phyloP scores from a whole-genome alignment of 805 yeast genomes.

The Teunomyces cretensis region DNA sequence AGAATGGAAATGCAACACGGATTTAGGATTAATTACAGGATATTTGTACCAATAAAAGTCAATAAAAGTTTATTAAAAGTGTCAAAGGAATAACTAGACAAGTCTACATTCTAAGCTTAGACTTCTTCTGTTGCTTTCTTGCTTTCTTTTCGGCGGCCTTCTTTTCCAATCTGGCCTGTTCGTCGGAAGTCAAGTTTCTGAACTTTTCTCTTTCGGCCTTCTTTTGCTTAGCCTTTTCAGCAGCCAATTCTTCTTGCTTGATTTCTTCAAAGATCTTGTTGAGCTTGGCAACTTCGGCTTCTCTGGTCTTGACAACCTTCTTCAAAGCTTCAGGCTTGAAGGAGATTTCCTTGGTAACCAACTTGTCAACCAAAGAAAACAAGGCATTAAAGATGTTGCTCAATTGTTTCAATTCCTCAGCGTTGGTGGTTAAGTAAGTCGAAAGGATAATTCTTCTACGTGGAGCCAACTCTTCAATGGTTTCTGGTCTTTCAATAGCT shows the following conservation, averaged over 20 bases:
- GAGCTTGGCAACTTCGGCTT: slow-evolving; percentile 66
- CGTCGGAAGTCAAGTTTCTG: slow-evolving; percentile 65
- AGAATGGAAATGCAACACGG: no score
- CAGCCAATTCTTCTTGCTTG: slow-evolving; percentile 67
- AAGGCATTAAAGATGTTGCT: slow-evolving; percentile 53
- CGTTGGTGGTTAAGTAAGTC: slow-evolving; percentile 49
- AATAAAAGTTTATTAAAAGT: not conserved
- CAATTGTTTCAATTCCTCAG: slow-evolving; percentile 50
- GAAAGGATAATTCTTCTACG: slow-evolving; percentile 56
- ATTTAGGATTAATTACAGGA: no score
- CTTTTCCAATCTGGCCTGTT: slow-evolving; percentile 74
- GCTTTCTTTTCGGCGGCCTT: slow-evolving; percentile 80
- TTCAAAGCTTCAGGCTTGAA: slow-evolving; percentile 75
- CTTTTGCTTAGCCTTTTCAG: slow-evolving; percentile 67
- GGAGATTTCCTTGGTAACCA: slow-evolving; percentile 47
- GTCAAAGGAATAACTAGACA: not conserved
- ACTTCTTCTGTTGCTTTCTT: slow-evolving; percentile 67
- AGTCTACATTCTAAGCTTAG: slow-evolving; percentile 37
- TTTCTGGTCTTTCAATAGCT: slow-evolving; percentile 67
- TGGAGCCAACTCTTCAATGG: slow-evolving; percentile 55
- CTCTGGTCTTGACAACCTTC: slow-evolving; percentile 78
- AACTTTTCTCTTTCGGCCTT: slow-evolving; percentile 61
- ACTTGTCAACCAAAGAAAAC: slow-evolving; percentile 58
- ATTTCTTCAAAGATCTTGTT: slow-evolving; percentile 64
- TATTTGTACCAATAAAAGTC: not conserved